Conservation (phyloP, 306 rosid genomes). For the Quercus dentata region DNA sequence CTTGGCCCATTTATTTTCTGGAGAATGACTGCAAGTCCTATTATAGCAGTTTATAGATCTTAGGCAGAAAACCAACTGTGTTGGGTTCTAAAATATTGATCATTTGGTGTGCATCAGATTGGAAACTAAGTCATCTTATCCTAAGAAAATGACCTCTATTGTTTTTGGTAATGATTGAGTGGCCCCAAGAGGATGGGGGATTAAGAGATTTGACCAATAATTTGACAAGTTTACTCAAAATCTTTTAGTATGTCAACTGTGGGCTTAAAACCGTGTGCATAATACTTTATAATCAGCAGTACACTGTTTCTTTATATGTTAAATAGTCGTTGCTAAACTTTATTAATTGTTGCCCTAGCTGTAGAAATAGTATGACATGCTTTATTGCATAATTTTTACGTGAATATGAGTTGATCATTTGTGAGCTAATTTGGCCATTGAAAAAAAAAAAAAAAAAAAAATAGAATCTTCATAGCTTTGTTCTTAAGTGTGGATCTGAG, state of each 20-base stretch:
- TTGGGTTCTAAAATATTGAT: background rate
- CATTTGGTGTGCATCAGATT: background rate
- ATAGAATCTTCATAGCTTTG: background rate
- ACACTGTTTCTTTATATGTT: background rate
- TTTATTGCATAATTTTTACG: no score
- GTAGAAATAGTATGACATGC: background rate
- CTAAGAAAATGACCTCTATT: background rate
- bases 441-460: background rate
- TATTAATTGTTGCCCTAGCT: background rate
- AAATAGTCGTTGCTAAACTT: background rate
- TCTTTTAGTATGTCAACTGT: background rate
- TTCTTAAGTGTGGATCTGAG: background rate
- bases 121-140: background rate
- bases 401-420: background rate
- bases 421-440: background rate
- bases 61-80: background rate
- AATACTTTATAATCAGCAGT: background rate
- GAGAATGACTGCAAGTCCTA: background rate
- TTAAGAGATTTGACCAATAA: background rate
- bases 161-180: no score
- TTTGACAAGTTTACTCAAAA: background rate
- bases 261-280: background rate
- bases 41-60: background rate
- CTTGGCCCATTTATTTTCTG: background rate
- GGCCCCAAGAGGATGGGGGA: no score